Conservation (phyloP, 345 rosid genomes). For the Psidium guajava region DNA sequence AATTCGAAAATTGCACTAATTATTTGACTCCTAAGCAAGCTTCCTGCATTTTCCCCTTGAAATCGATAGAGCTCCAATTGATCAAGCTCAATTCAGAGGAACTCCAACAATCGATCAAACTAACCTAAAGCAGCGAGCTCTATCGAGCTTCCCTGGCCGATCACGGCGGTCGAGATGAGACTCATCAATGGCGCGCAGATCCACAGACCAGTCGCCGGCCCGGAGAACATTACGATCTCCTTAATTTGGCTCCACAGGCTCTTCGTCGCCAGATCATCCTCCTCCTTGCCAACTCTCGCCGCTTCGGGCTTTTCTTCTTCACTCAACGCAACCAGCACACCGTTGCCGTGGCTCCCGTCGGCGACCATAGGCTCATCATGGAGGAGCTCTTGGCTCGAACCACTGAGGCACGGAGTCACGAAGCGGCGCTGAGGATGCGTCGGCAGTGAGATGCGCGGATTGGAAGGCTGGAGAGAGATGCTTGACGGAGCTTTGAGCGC, state of each 20-base stretch:
- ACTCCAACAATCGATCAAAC: background rate
- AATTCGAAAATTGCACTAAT: background rate
- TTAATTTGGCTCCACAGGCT: conserved; percentile 37
- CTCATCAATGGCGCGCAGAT: conserved; percentile 47
- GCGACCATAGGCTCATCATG: background rate
- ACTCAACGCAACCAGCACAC: background rate
- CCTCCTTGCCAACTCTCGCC: background rate
- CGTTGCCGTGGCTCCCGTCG: background rate
- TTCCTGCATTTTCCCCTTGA: background rate
- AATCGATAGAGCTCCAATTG: background rate
- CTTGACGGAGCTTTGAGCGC: background rate
- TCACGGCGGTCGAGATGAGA: conserved; percentile 33
- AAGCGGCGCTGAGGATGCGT: background rate
- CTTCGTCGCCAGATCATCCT: conserved; percentile 17
- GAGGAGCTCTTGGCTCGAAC: background rate
- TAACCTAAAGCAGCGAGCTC: conserved; percentile 55
- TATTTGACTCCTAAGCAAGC: background rate
- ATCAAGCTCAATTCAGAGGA: background rate
- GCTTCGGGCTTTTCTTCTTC: background rate
- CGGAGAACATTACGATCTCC: conserved; percentile 38
- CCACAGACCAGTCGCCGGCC: conserved; percentile 51
- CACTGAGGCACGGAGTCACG: background rate
- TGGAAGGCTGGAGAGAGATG: background rate
- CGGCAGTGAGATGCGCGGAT: background rate
- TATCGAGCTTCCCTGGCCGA: conserved; percentile 41